phyloP scores from a whole-genome alignment of 2,329 filamentous ascomycete species.

The Trichophyton mentagrophytes region DNA sequence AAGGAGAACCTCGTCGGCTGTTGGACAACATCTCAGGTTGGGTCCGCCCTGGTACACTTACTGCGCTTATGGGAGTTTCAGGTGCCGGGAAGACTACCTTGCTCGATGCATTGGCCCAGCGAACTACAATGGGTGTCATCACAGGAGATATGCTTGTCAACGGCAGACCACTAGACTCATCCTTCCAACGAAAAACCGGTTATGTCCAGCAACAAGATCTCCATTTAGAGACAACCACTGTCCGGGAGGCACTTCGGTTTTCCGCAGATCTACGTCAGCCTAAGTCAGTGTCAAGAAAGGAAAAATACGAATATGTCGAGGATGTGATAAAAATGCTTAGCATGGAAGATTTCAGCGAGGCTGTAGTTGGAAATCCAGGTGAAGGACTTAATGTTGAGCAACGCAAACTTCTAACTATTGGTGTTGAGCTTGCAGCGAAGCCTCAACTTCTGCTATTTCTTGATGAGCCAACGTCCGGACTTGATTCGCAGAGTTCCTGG shows the following conservation, averaged over 20 bases:
- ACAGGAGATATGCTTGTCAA: conserved; percentile 56
- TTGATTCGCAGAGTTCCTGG: conserved; percentile 85
- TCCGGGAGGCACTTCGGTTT: conserved; percentile 76
- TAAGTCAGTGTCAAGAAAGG: conserved; percentile 50
- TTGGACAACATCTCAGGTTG: conserved; percentile 43
- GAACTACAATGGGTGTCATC: conserved; percentile 49
- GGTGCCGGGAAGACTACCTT: conserved; percentile 52
- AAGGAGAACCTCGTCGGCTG: conserved; percentile 39
- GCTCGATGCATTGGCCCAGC: conserved; percentile 44
- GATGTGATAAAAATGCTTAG: conserved; percentile 77
- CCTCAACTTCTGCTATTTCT: conserved; percentile 76
- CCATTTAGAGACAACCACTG: conserved; percentile 69
- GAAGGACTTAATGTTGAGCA: conserved; percentile 55
- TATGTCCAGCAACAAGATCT: conserved; percentile 62
- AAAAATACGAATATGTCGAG: conserved; percentile 76
- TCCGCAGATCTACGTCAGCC: conserved; percentile 75
- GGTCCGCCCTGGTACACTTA: conserved; percentile 45
- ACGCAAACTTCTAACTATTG: conserved; percentile 68
- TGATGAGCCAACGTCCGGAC: conserved; percentile 83
- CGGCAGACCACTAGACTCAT: conserved; percentile 42
- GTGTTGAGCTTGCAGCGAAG: conserved; percentile 83
- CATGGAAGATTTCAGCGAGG: conserved; percentile 80
- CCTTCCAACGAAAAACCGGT: conserved; percentile 53
- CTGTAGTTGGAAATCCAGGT: conserved; percentile 74
- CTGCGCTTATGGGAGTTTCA: conserved; percentile 49